Evolutionary conservation across 2,329 filamentous ascomycete species (phyloP), one percentile per base, ranked within the genome.

Genomic region (Scleromitrula shiraiana): DNA sequence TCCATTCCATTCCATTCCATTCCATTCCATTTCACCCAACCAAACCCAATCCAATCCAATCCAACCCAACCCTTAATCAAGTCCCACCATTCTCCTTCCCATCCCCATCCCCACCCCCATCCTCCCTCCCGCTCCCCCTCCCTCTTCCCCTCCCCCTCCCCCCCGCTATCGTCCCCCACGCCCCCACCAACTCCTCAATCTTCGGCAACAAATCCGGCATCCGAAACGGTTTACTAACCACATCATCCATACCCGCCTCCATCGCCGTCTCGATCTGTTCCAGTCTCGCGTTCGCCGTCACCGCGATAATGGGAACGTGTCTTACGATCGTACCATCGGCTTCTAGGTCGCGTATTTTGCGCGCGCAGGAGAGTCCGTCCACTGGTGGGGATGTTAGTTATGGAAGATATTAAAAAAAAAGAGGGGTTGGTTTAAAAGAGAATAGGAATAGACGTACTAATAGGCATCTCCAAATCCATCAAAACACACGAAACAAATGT

Each of bases 401-500:
- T n/a, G n/a, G n/a, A n/a, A n/a, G n/a, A n/a, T n/a, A n/a, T n/a
- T n/a, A n/a, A n/a, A n/a, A n/a, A n/a, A n/a, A n/a, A n/a, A n/a
- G n/a, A n/a, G n/a, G n/a, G n/a, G n/a, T n/a, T n/a, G n/a, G n/a
- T n/a, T n/a, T n/a, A n/a, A n/a, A n/a, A n/a, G n/a, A n/a, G n/a
- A n/a, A n/a, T n/a, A n/a, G n/a, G n/a, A n/a, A n/a, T n/a, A n/a
- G 9, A 41, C 37, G 27, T 47, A 47, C 45, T 88, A 39, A 88
- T 75, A 1, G 85, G 85, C 85, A 89, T 89, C 59, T 88, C 84
- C 41, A 88, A 72, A 59, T 90, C 85, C 84, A 89, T 88, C 5
- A 89, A 65, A 7, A 89, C 80, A 38, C 88, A 73, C 10, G 77
- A 79, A 19, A 85, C 73, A n/a, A 17, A 23, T 8, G 5, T 47